These are phyloP conservation scores for Clavariopsis aquatica DNA, from an alignment of 495 filamentous ascomycete genomes.

Conservation along the genomic window DNA sequence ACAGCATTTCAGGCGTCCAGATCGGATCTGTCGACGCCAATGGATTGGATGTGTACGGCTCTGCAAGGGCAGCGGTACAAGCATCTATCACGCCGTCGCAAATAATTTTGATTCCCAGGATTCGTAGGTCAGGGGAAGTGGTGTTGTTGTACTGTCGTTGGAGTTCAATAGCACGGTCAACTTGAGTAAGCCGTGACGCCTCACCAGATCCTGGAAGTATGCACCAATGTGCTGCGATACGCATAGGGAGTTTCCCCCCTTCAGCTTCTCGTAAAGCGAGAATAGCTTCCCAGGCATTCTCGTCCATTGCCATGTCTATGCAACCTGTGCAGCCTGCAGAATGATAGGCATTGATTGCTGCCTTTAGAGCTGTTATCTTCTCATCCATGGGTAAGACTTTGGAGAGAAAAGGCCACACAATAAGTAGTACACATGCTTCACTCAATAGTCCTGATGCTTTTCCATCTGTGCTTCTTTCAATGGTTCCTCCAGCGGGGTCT, in stretches of 20 bases:
- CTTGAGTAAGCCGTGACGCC: constrained; percentile 52
- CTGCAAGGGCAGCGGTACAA: constrained; percentile 62
- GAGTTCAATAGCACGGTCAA: constrained; percentile 62
- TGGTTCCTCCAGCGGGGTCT: constrained; percentile 59
- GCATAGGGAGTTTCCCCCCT: constrained; percentile 52
- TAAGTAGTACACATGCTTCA: constrained; percentile 58
- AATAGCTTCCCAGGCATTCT: constrained; percentile 57
- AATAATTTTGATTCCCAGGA: constrained; percentile 69
- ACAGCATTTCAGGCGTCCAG: constrained; percentile 56
- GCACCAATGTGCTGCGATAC: constrained; percentile 66
- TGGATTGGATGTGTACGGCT: constrained; percentile 59
- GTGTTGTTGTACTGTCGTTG: constrained; percentile 49
- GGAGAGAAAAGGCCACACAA: constrained; percentile 62
- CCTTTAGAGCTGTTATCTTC: constrained; percentile 53
- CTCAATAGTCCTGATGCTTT: constrained; percentile 57
- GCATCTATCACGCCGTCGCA: constrained; percentile 69
- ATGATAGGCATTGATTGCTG: constrained; percentile 55
- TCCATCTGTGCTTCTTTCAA: constrained; percentile 56
- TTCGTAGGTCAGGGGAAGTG: constrained; percentile 55
- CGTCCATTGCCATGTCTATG: constrained; percentile 73
- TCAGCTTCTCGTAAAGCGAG: constrained; percentile 43
- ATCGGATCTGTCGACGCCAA: constrained; percentile 53
- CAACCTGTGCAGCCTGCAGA: constrained; percentile 62
- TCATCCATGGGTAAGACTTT: constrained; percentile 54
- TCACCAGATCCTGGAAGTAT: constrained; percentile 52